Percentiles rank a stretch among this genome's conserved stretches.
These are phyloP conservation scores for Tympanopsis confertula DNA, from an alignment of 2,329 filamentous ascomycete genomes.

Conservation along the genomic window DNA sequence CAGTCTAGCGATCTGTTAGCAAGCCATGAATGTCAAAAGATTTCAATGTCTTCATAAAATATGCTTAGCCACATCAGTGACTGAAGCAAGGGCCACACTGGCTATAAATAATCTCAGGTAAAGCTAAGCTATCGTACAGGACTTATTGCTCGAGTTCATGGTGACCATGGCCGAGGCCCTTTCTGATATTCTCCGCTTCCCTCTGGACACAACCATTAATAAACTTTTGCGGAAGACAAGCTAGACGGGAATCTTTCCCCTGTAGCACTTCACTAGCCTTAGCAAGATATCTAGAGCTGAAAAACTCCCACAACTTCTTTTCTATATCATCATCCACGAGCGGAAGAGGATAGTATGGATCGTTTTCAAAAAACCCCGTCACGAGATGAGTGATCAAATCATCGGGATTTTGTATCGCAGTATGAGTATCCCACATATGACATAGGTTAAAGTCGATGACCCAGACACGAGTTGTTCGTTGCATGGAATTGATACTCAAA, in stretches of 20 bases:
- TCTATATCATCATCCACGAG: conserved; percentile 3
- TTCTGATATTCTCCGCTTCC: conserved; percentile 5
- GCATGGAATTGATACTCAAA: too few relatives aligned
- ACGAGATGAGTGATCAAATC: conserved; percentile 5
- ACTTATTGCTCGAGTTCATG: too few relatives aligned
- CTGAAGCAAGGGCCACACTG: too few relatives aligned
- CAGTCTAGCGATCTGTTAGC: too few relatives aligned
- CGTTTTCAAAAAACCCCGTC: conserved; percentile 5
- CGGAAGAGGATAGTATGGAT: conserved; percentile 7
- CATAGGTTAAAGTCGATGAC: too few relatives aligned
- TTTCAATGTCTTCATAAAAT: too few relatives aligned
- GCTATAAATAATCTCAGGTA: too few relatives aligned
- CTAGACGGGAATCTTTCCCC: neutral
- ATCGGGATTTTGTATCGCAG: conserved; percentile 4
- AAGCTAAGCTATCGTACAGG: too few relatives aligned
- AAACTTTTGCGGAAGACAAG: conserved; percentile 4
- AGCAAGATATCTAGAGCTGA: conserved; percentile 3
- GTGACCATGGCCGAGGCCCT: too few relatives aligned
- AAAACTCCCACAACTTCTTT: conserved; percentile 5
- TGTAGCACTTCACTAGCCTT: conserved; percentile 4
- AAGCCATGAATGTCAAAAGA: too few relatives aligned
- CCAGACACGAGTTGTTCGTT: too few relatives aligned
- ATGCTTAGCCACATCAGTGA: too few relatives aligned
- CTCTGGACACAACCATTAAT: conserved; percentile 5
- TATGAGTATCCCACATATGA: conserved; percentile 6